These are phyloP conservation scores for Amanita jacksonii DNA, from an alignment of 768 basidiomycete genomes.

Conservation along the genomic window DNA sequence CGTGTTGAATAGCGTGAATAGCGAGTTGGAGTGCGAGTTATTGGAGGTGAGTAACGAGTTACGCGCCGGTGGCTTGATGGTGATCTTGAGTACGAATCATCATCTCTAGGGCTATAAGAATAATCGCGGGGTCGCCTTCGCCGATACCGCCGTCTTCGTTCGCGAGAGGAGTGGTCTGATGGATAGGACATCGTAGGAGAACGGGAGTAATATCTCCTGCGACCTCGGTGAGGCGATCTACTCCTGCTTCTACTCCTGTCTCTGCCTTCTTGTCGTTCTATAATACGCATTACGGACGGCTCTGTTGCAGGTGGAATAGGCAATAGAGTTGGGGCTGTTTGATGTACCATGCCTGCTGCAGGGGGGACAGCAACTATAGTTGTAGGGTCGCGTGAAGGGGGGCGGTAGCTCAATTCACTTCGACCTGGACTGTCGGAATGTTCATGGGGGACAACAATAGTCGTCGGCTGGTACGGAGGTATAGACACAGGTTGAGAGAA, in stretches of 20 bases:
- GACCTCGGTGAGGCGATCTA: not conserved
- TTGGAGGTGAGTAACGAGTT: conserved; percentile 3
- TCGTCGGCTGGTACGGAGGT: too few relatives aligned
- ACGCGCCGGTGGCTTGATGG: not conserved
- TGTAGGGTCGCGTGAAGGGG: too few relatives aligned
- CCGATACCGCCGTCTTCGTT: not conserved
- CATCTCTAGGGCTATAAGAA: not conserved
- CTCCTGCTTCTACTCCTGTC: conserved; percentile 7
- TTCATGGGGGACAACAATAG: too few relatives aligned
- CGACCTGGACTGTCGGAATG: too few relatives aligned
- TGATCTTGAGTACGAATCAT: conserved; percentile 1
- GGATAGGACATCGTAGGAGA: conserved; percentile 5
- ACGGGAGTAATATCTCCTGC: not conserved
- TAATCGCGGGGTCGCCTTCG: conserved; percentile 1
- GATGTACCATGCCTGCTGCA: too few relatives aligned
- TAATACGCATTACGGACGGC: not conserved
- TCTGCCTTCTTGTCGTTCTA: not conserved
- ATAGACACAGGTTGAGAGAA: too few relatives aligned
- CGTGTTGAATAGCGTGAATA: not conserved
- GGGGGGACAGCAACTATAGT: too few relatives aligned
- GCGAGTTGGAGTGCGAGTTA: conserved; percentile 4
- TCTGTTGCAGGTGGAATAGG: not conserved
- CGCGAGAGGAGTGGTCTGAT: not conserved
- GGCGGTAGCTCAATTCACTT: too few relatives aligned
- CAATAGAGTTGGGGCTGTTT: too few relatives aligned